Evolutionary conservation across 1,284 basidiomycete genomes (phyloP).

Genomic region (Boletus holoroseus): DNA sequence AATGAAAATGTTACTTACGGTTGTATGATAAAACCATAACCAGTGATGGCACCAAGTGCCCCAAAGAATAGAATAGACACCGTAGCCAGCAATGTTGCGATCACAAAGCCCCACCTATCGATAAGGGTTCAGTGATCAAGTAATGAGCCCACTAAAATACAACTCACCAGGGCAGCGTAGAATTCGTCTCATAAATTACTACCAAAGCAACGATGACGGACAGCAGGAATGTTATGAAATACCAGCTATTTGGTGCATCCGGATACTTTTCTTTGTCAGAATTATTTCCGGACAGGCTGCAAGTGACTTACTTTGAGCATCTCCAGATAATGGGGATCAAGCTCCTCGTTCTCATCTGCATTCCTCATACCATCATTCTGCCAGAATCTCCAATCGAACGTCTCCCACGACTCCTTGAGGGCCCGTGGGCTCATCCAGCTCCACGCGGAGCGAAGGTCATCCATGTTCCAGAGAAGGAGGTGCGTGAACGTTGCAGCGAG

Average conservation of each 20-base stretch:
- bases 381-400: conserved; percentile 45
- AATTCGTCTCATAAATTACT: conserved; percentile 45
- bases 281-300: not conserved
- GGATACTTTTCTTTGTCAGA: conserved; percentile 34
- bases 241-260: conserved; percentile 47
- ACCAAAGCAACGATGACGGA: conserved; percentile 41
- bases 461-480: conserved; percentile 45
- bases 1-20: conserved; percentile 34
- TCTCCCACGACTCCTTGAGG: conserved; percentile 20
- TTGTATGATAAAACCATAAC: conserved; percentile 36
- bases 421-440: conserved; percentile 35
- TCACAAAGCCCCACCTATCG: conserved; percentile 33
- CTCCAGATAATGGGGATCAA: conserved; percentile 48
- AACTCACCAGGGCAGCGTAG: conserved; percentile 49
- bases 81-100: conserved; percentile 39
- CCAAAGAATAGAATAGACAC: conserved; percentile 48
- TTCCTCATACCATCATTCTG: conserved; percentile 37
- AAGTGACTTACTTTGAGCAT: conserved; percentile 42
- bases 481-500: conserved; percentile 49
- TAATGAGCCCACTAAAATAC: not conserved
- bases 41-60: conserved; percentile 50
- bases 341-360: conserved; percentile 24
- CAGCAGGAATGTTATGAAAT: conserved; percentile 35
- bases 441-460: conserved; percentile 43
- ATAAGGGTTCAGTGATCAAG: not conserved